Conservation (phyloP, 495 filamentous ascomycete genomes). For the Aspergillus sclerotioniger region DNA sequence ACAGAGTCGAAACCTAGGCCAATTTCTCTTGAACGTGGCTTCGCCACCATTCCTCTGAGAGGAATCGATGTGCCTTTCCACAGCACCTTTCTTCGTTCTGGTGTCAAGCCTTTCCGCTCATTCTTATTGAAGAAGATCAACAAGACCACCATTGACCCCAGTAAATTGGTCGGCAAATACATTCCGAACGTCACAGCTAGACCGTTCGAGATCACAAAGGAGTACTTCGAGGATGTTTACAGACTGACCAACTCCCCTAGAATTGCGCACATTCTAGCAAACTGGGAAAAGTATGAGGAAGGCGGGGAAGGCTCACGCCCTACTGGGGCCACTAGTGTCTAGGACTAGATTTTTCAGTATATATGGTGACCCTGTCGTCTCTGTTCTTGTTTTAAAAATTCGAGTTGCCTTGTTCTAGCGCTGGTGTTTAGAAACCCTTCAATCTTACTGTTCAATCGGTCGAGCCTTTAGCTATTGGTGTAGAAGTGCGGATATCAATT, state of each 20-base stretch:
- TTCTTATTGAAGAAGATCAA: conserved; percentile 99
- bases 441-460: background rate
- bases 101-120: conserved; percentile 95
- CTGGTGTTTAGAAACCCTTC: conserved; percentile 6
- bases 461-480: background rate
- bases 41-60: conserved; percentile 92
- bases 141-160: conserved; percentile 94
- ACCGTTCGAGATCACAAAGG: conserved; percentile 93
- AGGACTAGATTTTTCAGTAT: background rate
- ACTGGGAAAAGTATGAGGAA: conserved; percentile 70
- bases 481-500: background rate
- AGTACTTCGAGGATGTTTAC: conserved; percentile 99
- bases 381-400: background rate
- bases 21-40: conserved; percentile 85
- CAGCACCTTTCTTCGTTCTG: conserved; percentile 93
- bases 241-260: conserved; percentile 86
- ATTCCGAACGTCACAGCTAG: conserved; percentile 97
- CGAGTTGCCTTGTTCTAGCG: conserved; percentile 2
- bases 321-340: conserved; percentile 11
- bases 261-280: conserved; percentile 86
- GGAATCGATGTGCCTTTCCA: conserved; percentile 99
- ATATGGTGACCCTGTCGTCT: background rate
- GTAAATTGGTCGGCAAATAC: conserved; percentile 96
- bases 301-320: conserved; percentile 31
- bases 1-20: conserved; percentile 86